A percentile compares a stretch with the other conserved stretches of the same genome.
Evolutionary conservation across 2,329 filamentous ascomycete species (phyloP).

Genomic region (Zelopaecilomyces penicillatus): DNA sequence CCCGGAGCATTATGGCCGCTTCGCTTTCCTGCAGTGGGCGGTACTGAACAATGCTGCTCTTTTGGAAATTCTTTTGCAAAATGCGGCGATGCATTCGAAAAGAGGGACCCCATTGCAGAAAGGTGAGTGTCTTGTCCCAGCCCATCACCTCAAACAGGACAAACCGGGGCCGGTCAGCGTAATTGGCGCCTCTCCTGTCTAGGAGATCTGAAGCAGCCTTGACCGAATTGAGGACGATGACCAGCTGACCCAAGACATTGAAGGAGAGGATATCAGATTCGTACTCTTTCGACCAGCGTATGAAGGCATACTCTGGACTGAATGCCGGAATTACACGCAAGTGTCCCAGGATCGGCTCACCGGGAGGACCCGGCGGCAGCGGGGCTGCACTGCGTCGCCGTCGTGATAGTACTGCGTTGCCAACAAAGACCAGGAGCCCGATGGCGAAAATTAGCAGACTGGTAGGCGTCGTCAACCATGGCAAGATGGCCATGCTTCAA

Average conservation of each 20-base stretch:
- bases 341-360: constrained; percentile 34
- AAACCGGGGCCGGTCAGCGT: constrained; percentile 37
- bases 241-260: constrained; percentile 24
- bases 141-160: constrained; percentile 35
- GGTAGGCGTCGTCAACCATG: background rate
- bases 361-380: constrained; percentile 25
- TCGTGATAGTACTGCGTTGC: background rate
- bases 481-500: constrained; percentile 3
- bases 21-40: constrained; percentile 28
- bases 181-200: constrained; percentile 36
- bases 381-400: constrained; percentile 9
- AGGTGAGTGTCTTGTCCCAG: constrained; percentile 38
- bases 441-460: constrained; percentile 4
- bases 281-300: constrained; percentile 38
- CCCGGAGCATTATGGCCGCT: constrained; percentile 19
- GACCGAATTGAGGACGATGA: constrained; percentile 37
- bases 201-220: constrained; percentile 35
- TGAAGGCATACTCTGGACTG: constrained; percentile 23
- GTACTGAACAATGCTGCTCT: constrained; percentile 27
- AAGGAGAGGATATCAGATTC: constrained; percentile 28
- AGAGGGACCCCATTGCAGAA: constrained; percentile 32
- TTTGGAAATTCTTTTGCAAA: constrained; percentile 35
- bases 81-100: constrained; percentile 37
- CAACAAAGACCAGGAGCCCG: constrained; percentile 6
- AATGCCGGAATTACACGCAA: constrained; percentile 31